These are phyloP conservation scores for Tylopilus intermedius DNA, from an alignment of 768 basidiomycete genomes.

Conservation along the genomic window DNA sequence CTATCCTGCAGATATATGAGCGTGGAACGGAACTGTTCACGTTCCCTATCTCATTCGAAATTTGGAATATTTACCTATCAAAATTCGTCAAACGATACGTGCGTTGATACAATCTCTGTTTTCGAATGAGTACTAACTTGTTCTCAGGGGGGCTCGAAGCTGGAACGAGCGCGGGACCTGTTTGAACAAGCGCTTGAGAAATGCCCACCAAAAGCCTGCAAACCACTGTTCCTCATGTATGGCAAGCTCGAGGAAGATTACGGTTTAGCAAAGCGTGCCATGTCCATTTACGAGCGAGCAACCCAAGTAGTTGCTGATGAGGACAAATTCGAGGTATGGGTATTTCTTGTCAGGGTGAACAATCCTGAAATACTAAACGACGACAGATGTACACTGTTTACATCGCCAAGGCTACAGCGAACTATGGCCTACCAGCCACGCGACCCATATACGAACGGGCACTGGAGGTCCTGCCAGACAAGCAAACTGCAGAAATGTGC, in stretches of 20 bases:
- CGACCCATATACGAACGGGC: constrained; percentile 95
- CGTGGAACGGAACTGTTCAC: constrained; percentile 96
- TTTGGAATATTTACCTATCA: constrained; percentile 98
- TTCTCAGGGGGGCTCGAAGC: constrained; percentile 78
- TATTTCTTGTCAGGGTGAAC: background rate
- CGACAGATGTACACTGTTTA: constrained; percentile 91
- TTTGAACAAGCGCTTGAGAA: constrained; percentile 98
- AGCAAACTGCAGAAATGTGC: constrained; percentile 96
- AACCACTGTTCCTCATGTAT: constrained; percentile 93
- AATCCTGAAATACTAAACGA: constrained; percentile 5
- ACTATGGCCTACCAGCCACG: constrained; percentile 94
- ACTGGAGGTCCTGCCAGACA: constrained; percentile 86
- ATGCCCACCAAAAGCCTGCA: constrained; percentile 91
- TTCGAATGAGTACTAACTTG: constrained; percentile 1
- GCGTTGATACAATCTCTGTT: constrained; percentile 29
- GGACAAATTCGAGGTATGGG: constrained; percentile 88
- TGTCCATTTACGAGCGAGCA: constrained; percentile 94
- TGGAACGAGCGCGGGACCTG: constrained; percentile 93
- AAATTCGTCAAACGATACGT: constrained; percentile 98
- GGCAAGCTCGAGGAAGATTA: constrained; percentile 93
- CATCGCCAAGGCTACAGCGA: constrained; percentile 93
- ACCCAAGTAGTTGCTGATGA: constrained; percentile 78
- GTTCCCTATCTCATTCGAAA: constrained; percentile 95
- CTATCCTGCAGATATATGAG: constrained; percentile 71
- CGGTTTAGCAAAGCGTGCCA: constrained; percentile 91